Base-by-base conservation (phyloP, 352 stramenopile species). In the Globisporangium mamillatum region DNA sequence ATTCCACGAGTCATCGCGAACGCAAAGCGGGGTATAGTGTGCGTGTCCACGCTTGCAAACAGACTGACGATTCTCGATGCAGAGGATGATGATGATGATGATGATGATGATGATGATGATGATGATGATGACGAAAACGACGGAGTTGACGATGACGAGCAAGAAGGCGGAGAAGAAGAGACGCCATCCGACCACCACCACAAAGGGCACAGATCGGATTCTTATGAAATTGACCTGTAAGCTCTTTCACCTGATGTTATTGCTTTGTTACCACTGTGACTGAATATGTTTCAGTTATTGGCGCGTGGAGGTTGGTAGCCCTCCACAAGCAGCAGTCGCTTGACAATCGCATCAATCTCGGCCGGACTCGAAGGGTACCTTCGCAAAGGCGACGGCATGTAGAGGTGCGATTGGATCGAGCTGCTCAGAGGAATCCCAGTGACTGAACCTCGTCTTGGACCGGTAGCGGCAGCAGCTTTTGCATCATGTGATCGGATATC, bases 31-130 rank as follows among this genome's bases (percentile, higher is more conserved):
- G 84, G 84, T 1, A 71, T 90, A 55, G 29, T 93, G 22, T 91
- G 81, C 36, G 66, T 88, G 9, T 68, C 75, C 18, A 56, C 78
- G 8, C 63, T 65, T 58, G 60, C 70, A 22, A 75, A 64, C 56
- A 70, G 75, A 29, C 76, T 93, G 55, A 69, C 67, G 32, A 68
- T 93, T 32, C 78, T 86, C 16, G 85, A 93, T 62, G 83, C 77
- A 32, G 84, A 91, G 73, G 83, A 93, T 25, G 73, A 68, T 18
- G 72, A 81, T n/a, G 72, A 79, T n/a, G 76, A 82, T 10, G 69
- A 83, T n/a, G 72, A 79, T n/a, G 76, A 82, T 10, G 69, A 83
- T n/a, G 72, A 79, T n/a, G 76, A 82, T 16, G 83, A 93, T 25
- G 83, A 93, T 25, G 72, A 81, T n/a, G 72, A 79, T n/a, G 76